Evolutionary conservation across 768 basidiomycete species (phyloP).

Genomic region (Fomitopsis serialis): DNA sequence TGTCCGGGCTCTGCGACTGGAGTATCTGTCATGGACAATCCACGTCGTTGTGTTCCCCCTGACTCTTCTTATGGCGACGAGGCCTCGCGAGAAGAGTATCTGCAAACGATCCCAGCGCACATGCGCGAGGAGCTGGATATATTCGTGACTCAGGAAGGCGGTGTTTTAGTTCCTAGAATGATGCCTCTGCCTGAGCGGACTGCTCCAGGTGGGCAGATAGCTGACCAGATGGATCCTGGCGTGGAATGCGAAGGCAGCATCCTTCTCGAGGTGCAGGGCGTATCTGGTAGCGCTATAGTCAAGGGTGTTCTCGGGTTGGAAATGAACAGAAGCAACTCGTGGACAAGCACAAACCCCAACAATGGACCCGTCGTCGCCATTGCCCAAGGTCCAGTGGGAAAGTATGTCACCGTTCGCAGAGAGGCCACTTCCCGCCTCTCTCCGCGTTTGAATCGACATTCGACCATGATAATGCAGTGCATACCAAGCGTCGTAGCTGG

Average conservation of each 20-base stretch:
- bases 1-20: conserved; percentile 23
- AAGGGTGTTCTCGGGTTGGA: too few relatives aligned
- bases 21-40: conserved; percentile 27
- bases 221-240: background rate
- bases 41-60: conserved; percentile 25
- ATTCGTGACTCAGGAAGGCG: background rate
- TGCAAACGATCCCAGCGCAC: background rate
- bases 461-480: background rate
- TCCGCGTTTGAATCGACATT: background rate
- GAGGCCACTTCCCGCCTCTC: background rate
- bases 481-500: background rate
- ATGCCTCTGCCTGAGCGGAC: background rate
- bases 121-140: conserved; percentile 3
- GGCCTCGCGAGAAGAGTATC: background rate
- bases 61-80: conserved; percentile 6
- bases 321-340: too few relatives aligned
- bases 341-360: too few relatives aligned
- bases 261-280: too few relatives aligned
- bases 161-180: background rate
- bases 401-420: too few relatives aligned
- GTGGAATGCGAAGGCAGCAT: background rate
- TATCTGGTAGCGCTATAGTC: too few relatives aligned
- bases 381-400: too few relatives aligned
- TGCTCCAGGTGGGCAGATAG: background rate
- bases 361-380: too few relatives aligned